phyloP scores from a whole-genome alignment of 176 grass and related monocot genomes.

The Pontederia paniculata region DNA sequence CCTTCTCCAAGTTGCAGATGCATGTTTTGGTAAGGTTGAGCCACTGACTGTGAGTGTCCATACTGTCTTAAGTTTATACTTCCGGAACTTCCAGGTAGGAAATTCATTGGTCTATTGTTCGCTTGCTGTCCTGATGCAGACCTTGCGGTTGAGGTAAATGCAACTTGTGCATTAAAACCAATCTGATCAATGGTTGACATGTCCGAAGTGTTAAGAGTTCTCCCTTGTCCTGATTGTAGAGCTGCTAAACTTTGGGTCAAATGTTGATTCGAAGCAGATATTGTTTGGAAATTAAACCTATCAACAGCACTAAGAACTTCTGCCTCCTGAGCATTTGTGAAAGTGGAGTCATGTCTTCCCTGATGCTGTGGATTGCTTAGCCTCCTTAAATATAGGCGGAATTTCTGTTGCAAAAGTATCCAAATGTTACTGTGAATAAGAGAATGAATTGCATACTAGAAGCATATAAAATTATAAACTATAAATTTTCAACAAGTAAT shows the following conservation, averaged over 20 bases:
- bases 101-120: not conserved
- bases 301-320: not conserved
- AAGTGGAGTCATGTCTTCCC: not conserved
- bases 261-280: not conserved
- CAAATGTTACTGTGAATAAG: not conserved
- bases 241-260: not conserved
- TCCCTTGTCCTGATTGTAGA: conserved; percentile 1
- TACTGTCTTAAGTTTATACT: not conserved
- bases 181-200: conserved; percentile 1
- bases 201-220: not conserved
- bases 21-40: not conserved
- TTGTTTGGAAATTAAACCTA: conserved; percentile 1
- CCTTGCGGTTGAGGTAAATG: not conserved
- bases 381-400: conserved; percentile 6
- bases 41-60: conserved; percentile 3
- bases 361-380: conserved; percentile 4
- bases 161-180: not conserved
- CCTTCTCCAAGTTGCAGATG: not conserved
- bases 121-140: not conserved
- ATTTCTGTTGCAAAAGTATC: conserved; percentile 4
- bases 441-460: not conserved
- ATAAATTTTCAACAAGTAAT: not conserved
- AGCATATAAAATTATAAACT: not conserved
- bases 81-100: not conserved
- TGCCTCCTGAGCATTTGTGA: not conserved